A percentile compares a stretch with the other conserved stretches of the same genome.
Conservation (phyloP, 2,329 filamentous ascomycete genomes). For the Plenodomus tracheiphilus region DNA sequence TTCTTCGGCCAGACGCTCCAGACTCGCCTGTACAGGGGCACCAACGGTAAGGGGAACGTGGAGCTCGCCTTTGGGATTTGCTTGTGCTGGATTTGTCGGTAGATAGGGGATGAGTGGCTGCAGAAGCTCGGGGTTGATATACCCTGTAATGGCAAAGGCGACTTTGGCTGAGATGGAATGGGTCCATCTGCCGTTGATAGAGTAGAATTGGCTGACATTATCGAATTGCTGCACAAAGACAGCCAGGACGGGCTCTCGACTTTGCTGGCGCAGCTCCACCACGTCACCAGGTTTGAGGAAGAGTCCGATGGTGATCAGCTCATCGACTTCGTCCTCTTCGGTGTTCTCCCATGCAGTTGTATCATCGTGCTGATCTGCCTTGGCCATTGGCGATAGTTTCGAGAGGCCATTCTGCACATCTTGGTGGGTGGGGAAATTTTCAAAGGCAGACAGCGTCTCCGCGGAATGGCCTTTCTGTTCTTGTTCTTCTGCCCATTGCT, state of each 20-base stretch:
- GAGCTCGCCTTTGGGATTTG: conserved; percentile 35
- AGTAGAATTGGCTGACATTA: conserved; percentile 52
- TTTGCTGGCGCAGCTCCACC: conserved; percentile 49
- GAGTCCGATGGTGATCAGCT: conserved; percentile 40
- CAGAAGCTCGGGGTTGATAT: conserved; percentile 51
- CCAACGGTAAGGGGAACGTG: conserved; percentile 52
- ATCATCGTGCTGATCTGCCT: conserved; percentile 27
- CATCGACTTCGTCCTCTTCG: conserved; percentile 31
- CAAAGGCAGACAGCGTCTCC: conserved; percentile 35
- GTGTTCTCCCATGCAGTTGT: conserved; percentile 22
- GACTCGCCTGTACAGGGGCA: conserved; percentile 48
- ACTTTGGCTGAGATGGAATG: conserved; percentile 45
- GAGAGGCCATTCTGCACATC: conserved; percentile 31
- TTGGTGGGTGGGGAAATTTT: conserved; percentile 28
- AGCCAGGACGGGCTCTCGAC: conserved; percentile 50
- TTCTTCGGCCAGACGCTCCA: conserved; percentile 50
- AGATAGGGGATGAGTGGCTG: conserved; percentile 55
- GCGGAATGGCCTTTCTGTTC: conserved; percentile 47
- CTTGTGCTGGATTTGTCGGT: conserved; percentile 44
- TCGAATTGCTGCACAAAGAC: conserved; percentile 53
- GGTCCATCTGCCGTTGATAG: conserved; percentile 54
- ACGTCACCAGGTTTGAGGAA: conserved; percentile 52
- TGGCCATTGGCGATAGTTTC: conserved; percentile 23
- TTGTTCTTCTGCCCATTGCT: no score
- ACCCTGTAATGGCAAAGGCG: conserved; percentile 55